Evolutionary conservation across 148 eudicot species (phyloP), one percentile per base, ranked within the genome.

Genomic region (Diospyros kaki): DNA sequence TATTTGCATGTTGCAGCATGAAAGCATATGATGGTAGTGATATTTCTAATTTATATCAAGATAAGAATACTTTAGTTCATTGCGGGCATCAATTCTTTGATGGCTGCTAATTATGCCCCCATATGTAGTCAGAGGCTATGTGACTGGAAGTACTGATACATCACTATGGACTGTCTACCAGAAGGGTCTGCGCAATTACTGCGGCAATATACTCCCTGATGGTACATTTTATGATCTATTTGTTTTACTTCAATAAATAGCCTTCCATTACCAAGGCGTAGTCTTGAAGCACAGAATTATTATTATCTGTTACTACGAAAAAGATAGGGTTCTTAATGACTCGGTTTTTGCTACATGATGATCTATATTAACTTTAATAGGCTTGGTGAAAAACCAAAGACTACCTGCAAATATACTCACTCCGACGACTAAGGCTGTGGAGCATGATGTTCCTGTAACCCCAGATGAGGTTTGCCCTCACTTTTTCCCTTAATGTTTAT

Each of bases 111-210:
- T 55, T 43, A 72, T 82, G 58, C 75, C 58, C 63, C 52, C 74
- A 42, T 80, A 58, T 80, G 58, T 76, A 95, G 99, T 95, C 50
- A 87, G 99, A 84, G 99, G 99, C 73, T 95, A 80, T 83, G 96
- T 90, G 78, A 95, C 99, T 72, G 99, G 99, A 77, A 93, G 97
- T 77, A 95, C 97, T 9, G 99, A 93, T 87, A 95, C 99, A 77
- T 95, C 99, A 68, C 83, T 95, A 28, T 95, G 98, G 99, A 95
- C 99, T 0, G 98, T 93, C 72, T 93, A 95, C 88, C 87, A 91
- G 53, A 87, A 93, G 9, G 99, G 98, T 13, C 84, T 89, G 28
- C 87, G 98, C 6, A 89, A 89, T 75, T 93, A 93, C 81, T 95
- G 98, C 64, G 99, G 99, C 84, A 95, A 95, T 82, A 79, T 73